Evolutionary conservation across 169 alveolate genomes (phyloP), one percentile per base, ranked within the genome.

Genomic region (Plasmodium gaboni): DNA sequence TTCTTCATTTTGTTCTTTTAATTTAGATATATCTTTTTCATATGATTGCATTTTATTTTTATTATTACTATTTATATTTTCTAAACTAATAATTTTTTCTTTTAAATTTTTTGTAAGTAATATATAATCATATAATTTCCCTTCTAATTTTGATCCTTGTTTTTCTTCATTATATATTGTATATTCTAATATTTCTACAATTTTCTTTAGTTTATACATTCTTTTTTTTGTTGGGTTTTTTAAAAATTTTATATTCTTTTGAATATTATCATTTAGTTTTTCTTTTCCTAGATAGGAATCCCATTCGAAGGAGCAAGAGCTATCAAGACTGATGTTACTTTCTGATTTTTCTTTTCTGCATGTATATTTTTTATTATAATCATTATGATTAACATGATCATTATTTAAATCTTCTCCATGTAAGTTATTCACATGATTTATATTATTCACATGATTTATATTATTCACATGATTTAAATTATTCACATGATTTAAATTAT

Each of bases 1-100:
- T 86, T 86, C 87, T 71, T 86, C 87, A 24, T 86, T 86, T 9
- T 86, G 92, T 32, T 86, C 92, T 22, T 86, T 86, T 32, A 86
- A 48, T 32, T 72, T 86, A 5, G 71, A 22, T 24, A 86, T 86
- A 71, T 86, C 92, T 38, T 86, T 86, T 86, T 86, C 92, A 17
- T 86, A 86, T 51, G 32, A 46, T 22, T 42, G 38, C 74, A 86
- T 86, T 71, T 71, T 86, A 53, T 19, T 86, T 38, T 69, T 86
- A 70, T 72, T 86, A 24, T 17, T 60, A 26, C 13, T 70, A 73
- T 86, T 86, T 3, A 61, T 24, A 12, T 57, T 46, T 51, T 86
- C 78, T 60, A 86, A 32, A 53, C 17, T 59, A 6, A 46, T 19
- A 1, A 70, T 86, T 60, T 86, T 72, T 71, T 86, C 32, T 71